Conservation (phyloP, 1,284 basidiomycete species). For the Abortiporus biennis region DNA sequence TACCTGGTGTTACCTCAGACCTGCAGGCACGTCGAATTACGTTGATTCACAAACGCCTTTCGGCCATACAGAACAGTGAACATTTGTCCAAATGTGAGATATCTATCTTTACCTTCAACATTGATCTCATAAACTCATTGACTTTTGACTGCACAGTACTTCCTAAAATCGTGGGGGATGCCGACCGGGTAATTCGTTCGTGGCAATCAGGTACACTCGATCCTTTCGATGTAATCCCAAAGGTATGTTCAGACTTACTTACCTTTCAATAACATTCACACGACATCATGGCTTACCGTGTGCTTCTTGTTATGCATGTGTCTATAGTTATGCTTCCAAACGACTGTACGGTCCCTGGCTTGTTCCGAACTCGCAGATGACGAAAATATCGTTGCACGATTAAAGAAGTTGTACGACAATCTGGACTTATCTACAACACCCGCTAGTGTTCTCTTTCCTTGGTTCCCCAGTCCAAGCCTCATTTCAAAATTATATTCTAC, state of each 20-base stretch:
- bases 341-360: slow-evolving; percentile 58
- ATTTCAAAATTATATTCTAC: slow-evolving; percentile 61
- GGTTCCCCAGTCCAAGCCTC: slow-evolving; percentile 68
- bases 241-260: slow-evolving; percentile 31
- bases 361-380: slow-evolving; percentile 65
- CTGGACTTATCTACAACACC: slow-evolving; percentile 67
- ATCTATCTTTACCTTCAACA: slow-evolving; percentile 10
- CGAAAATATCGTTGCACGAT: slow-evolving; percentile 45
- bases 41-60: slow-evolving; percentile 64
- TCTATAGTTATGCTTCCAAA: slow-evolving; percentile 61
- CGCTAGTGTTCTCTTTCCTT: slow-evolving; percentile 61
- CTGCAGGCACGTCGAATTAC: slow-evolving; percentile 52
- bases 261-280: slow-evolving; percentile 3
- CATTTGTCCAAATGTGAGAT: slow-evolving; percentile 53
- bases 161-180: slow-evolving; percentile 56
- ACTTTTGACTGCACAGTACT: slow-evolving; percentile 38
- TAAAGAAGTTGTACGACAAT: slow-evolving; percentile 57
- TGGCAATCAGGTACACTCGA: slow-evolving; percentile 65
- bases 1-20: slow-evolving; percentile 66
- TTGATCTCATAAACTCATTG: neutral
- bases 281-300: neutral
- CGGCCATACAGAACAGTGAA: slow-evolving; percentile 51
- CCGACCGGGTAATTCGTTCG: slow-evolving; percentile 45
- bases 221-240: slow-evolving; percentile 66
- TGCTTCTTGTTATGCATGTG: neutral